Evolutionary conservation across 179 eudicot genomes (phyloP).

Genomic region (Monotropa hypopitys): DNA sequence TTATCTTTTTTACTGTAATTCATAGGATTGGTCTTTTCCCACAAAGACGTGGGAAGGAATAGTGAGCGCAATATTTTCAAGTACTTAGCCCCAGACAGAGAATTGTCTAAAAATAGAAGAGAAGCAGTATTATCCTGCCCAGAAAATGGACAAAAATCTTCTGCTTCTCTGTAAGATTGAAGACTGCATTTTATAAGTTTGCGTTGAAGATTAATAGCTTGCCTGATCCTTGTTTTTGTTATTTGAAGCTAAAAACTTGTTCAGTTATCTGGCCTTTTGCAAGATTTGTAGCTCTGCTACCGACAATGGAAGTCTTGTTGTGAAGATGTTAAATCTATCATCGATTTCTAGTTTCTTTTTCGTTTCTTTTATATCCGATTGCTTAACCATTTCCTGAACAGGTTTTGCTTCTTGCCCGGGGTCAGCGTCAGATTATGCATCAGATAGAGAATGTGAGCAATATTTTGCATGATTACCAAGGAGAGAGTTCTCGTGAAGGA

Average conservation of each 20-base stretch:
- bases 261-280: neutral
- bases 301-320: neutral
- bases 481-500: constrained; percentile 28
- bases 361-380: neutral
- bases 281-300: neutral
- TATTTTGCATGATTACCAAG: constrained; percentile 41
- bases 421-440: constrained; percentile 75
- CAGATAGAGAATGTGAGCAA: constrained; percentile 68
- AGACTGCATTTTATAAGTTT: neutral
- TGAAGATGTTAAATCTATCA: neutral
- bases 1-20: neutral
- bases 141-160: neutral
- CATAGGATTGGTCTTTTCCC: neutral
- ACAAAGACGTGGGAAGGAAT: neutral
- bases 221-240: neutral
- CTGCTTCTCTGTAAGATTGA: neutral
- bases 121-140: neutral
- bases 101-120: neutral
- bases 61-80: neutral
- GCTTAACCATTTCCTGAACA: constrained; percentile 10
- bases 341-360: neutral
- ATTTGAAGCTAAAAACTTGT: neutral
- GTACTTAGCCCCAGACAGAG: neutral
- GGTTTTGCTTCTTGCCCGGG: constrained; percentile 50
- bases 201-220: neutral